A percentile compares a stretch with the other conserved stretches of the same genome.
phyloP scores from a whole-genome alignment of 176 grass and related monocot species.

The Poa pratensis region DNA sequence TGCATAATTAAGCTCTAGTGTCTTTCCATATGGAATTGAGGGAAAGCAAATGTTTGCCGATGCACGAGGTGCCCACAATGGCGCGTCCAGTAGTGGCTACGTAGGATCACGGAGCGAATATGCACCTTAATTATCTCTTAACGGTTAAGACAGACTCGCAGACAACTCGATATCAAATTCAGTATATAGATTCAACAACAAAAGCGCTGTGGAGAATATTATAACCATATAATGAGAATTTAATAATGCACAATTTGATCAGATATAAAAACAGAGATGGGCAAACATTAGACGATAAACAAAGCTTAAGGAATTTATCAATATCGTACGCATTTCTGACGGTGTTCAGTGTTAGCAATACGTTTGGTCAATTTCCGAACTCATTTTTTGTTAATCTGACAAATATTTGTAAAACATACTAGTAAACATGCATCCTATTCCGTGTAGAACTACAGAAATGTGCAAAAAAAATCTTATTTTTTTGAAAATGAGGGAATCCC shows the following conservation, averaged over 20 bases:
- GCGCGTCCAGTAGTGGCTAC: background rate
- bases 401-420: too few species aligned
- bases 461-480: too few species aligned
- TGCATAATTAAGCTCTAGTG: background rate
- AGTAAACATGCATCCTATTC: too few species aligned
- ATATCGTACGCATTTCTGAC: too few species aligned
- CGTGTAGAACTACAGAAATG: too few species aligned
- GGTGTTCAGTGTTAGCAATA: too few species aligned
- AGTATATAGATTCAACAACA: background rate
- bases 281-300: too few species aligned
- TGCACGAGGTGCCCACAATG: constrained; percentile 48
- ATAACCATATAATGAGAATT: background rate
- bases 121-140: constrained; percentile 37
- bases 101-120: constrained; percentile 26
- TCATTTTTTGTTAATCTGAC: too few species aligned
- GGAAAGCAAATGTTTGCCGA: background rate
- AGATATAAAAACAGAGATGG: too few species aligned
- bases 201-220: background rate
- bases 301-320: too few species aligned
- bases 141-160: constrained; percentile 39
- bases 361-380: too few species aligned
- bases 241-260: background rate
- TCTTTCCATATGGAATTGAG: constrained; percentile 21
- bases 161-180: background rate
- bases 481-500: too few species aligned